These are phyloP conservation scores for Clavispora fructus DNA, from an alignment of 805 yeast genomes.

Conservation along the genomic window DNA sequence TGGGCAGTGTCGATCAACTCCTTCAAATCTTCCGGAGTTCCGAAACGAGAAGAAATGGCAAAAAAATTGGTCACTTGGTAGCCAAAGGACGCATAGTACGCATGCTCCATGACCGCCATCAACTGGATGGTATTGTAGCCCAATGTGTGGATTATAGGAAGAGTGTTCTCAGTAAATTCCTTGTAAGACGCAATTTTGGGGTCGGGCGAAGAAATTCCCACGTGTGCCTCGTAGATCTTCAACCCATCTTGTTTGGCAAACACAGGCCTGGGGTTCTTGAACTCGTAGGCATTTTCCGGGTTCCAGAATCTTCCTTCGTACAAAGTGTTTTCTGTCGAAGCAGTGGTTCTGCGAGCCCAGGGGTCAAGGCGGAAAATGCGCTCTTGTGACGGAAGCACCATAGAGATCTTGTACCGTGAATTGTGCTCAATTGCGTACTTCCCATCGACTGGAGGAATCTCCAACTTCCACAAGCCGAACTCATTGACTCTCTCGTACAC, in stretches of 20 bases:
- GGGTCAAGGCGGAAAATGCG: conserved; percentile 80
- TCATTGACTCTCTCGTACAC: conserved; percentile 51
- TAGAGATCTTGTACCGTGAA: conserved; percentile 66
- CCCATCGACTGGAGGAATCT: conserved; percentile 53
- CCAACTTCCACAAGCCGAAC: conserved; percentile 66
- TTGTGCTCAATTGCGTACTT: conserved; percentile 73
- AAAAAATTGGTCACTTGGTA: conserved; percentile 92
- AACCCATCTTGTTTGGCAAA: conserved; percentile 39
- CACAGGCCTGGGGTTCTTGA: conserved; percentile 61
- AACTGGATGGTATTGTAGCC: conserved; percentile 93
- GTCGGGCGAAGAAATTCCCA: conserved; percentile 90
- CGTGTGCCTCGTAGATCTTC: conserved; percentile 90
- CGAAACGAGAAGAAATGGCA: conserved; percentile 85
- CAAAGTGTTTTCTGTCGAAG: conserved; percentile 46
- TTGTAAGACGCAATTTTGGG: conserved; percentile 79
- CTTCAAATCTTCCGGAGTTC: conserved; percentile 92
- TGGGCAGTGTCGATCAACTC: conserved; percentile 91
- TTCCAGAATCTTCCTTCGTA: conserved; percentile 95
- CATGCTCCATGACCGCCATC: conserved; percentile 99
- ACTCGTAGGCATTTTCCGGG: conserved; percentile 51
- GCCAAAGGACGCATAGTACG: conserved; percentile 97
- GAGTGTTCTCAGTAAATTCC: conserved; percentile 72
- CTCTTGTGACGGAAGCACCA: conserved; percentile 64
- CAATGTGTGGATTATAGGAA: conserved; percentile 78
- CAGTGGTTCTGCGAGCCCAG: conserved; percentile 81